Evolutionary conservation across 2,329 filamentous ascomycete genomes (phyloP), one percentile per base, ranked within the genome.

Genomic region (Cercospora zeae-maydis): DNA sequence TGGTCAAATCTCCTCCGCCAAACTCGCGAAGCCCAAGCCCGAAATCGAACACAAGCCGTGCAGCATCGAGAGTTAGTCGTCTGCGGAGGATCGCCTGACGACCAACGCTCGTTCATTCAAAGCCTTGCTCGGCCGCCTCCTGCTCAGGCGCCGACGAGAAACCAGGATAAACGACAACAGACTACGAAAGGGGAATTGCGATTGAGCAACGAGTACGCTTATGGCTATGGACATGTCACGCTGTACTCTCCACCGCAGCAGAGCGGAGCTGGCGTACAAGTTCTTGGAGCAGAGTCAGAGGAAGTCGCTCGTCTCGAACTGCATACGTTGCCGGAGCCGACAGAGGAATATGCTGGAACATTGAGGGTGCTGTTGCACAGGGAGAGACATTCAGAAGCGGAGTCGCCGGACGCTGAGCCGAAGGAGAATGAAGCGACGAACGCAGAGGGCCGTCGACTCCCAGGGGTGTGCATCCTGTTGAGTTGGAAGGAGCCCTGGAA

Each of bases 401-500:
- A 58, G 45, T 19, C 27, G n/a, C 33, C 21, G 49, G 49, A 64
- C 16, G 67, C 62, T 7, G 62, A 66, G 49, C 65, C 58, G n/a
- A 51, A 45, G 8, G 64, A 66, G 31, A 61, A 36, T 11, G 39
- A 33, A 16, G 59, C 64, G 24, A 63, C 58, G 16, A 42, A 36
- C 39, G 16, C 31, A 3, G 7, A 21, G 9, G 60, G 59, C 9
- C 24, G 21, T n/a, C 63, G 59, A 42, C 62, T 65, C 33, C 71
- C 72, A 3, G 70, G 65, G 1, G 70, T 98, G 66, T 90, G 96
- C 66, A 87, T 99, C 71, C 81, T 99, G n/a, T 83, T 99, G 47
- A 93, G 97, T 79, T 99, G 95, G 95, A 89, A 90, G 63, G 87
- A 95, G 74, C 95, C 95, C 13, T 96, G 95, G 87, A 82, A 87